Evolutionary conservation across 2,329 filamentous ascomycete species (phyloP).

Genomic region (Epichloe baconii): DNA sequence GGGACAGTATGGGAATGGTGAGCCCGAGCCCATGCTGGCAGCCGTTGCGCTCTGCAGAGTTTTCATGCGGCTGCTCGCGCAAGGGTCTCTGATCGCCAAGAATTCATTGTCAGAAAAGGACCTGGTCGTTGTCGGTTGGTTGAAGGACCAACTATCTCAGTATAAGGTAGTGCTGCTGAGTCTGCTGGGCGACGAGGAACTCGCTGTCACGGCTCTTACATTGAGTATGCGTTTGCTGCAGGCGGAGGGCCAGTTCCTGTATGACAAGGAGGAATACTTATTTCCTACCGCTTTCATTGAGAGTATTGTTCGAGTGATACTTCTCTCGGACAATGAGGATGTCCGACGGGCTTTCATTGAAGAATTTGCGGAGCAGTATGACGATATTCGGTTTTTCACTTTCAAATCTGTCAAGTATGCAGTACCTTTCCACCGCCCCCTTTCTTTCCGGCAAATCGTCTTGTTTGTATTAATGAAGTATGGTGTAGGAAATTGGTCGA

Average conservation of each 20-base stretch:
- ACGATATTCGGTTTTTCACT: slow-evolving; percentile 76
- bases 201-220: slow-evolving; percentile 60
- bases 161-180: slow-evolving; percentile 51
- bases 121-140: slow-evolving; percentile 59
- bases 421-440: not conserved
- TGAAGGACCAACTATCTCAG: slow-evolving; percentile 60
- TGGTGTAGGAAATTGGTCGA: slow-evolving; percentile 15
- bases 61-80: slow-evolving; percentile 68
- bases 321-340: slow-evolving; percentile 44
- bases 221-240: slow-evolving; percentile 76
- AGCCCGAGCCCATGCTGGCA: slow-evolving; percentile 49
- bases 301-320: slow-evolving; percentile 47
- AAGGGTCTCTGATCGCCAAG: slow-evolving; percentile 54
- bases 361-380: slow-evolving; percentile 66
- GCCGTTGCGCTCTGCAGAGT: slow-evolving; percentile 74
- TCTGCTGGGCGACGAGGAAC: slow-evolving; percentile 47
- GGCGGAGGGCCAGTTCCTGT: slow-evolving; percentile 54
- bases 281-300: slow-evolving; percentile 59
- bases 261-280: slow-evolving; percentile 47
- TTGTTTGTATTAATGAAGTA: slow-evolving; percentile 1
- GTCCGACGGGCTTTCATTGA: slow-evolving; percentile 61
- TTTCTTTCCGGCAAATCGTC: too few species aligned
- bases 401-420: slow-evolving; percentile 58
- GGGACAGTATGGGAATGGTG: slow-evolving; percentile 33
- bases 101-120: slow-evolving; percentile 61